These are phyloP conservation scores for Lantana camara DNA, from an alignment of 257 asterid species.

Conservation along the genomic window DNA sequence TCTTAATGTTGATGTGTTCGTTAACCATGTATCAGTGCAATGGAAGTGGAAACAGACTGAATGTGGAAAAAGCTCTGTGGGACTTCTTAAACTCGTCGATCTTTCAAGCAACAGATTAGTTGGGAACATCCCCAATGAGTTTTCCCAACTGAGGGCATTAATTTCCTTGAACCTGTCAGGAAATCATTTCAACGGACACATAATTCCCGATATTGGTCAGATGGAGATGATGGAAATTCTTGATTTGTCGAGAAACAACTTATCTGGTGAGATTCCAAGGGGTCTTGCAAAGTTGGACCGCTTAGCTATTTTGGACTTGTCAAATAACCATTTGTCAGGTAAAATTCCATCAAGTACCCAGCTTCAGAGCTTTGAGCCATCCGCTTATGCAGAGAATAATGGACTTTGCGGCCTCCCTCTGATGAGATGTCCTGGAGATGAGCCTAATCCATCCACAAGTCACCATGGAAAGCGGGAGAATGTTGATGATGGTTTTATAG, in stretches of 20 bases:
- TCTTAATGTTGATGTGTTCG: not conserved
- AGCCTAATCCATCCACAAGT: not conserved
- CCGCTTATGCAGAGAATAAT: conserved; percentile 32
- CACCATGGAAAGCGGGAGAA: not conserved
- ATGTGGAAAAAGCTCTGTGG: conserved; percentile 10
- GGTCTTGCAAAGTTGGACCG: conserved; percentile 20
- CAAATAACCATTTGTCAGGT: conserved; percentile 37
- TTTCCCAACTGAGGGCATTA: conserved; percentile 21
- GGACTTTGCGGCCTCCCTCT: conserved; percentile 42
- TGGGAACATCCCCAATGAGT: conserved; percentile 24
- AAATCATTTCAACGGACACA: conserved; percentile 29
- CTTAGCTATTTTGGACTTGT: conserved; percentile 31
- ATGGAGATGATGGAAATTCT: conserved; percentile 41
- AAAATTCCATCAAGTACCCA: conserved; percentile 39
- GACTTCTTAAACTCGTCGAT: conserved; percentile 34
- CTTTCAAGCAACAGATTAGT: conserved; percentile 36
- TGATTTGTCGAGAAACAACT: conserved; percentile 38
- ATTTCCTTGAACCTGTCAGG: conserved; percentile 39
- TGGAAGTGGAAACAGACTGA: not conserved
- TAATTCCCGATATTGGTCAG: conserved; percentile 32
- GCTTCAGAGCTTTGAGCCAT: conserved; percentile 32
- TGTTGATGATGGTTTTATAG: conserved; percentile 10
- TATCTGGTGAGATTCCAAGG: conserved; percentile 36
- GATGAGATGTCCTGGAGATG: conserved; percentile 25
- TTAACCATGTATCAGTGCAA: no score